Conservation (phyloP, 345 rosid genomes). For the Salix arbutifolia region DNA sequence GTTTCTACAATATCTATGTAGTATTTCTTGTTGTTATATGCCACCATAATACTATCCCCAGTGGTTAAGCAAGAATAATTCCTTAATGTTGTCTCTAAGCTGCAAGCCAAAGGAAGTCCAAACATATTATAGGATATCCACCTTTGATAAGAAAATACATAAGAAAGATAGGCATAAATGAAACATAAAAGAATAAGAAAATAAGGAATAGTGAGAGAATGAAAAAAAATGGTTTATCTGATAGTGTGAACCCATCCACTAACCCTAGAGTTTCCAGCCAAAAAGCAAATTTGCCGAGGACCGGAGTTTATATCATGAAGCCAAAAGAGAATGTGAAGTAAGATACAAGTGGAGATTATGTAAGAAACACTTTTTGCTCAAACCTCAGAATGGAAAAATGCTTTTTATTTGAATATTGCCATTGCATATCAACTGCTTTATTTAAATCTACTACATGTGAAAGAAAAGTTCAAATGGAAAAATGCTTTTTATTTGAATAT, state of each 20-base stretch:
- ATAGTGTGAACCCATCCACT: not conserved
- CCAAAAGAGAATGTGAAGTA: not conserved
- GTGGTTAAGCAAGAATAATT: constrained; percentile 94
- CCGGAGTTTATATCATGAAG: not conserved
- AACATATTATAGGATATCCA: not conserved
- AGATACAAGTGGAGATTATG: not conserved
- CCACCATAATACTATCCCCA: constrained; percentile 99
- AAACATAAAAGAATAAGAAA: not conserved
- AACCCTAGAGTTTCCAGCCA: not conserved
- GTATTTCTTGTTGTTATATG: constrained; percentile 93
- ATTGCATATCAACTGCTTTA: not conserved
- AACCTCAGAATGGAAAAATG: not conserved
- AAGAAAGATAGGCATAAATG: not conserved
- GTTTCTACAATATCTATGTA: constrained; percentile 93
- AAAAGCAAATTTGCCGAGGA: not conserved
- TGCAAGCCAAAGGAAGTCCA: constrained; percentile 29
- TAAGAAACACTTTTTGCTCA: not conserved
- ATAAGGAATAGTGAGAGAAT: not conserved
- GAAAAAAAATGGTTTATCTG: not conserved
- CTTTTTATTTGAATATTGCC: not conserved
- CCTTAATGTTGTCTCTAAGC: constrained; percentile 93
- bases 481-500: not conserved
- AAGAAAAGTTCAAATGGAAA: not conserved
- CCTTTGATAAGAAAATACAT: not conserved
- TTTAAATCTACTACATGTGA: not conserved